Evolutionary conservation across 2,329 filamentous ascomycete species (phyloP).

Genomic region (Fonsecaea erecta): DNA sequence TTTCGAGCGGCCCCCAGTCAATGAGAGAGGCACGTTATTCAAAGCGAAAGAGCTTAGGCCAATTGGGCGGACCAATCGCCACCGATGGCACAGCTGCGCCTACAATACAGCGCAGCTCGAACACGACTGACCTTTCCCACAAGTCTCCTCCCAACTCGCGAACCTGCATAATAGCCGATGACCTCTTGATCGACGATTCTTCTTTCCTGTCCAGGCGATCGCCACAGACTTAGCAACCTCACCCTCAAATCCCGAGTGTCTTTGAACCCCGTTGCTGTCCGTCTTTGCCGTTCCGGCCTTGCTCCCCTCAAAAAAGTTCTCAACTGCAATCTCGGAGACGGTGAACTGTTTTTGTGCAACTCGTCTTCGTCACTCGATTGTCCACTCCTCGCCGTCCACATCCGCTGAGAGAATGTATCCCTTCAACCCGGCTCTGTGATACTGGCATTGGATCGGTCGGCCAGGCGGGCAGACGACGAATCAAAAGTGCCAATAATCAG

Average conservation of each 20-base stretch:
- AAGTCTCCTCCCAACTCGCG: not conserved
- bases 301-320: not conserved
- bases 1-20: not conserved
- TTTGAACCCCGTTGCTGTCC: constrained; percentile 1
- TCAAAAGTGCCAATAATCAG: constrained; percentile 21
- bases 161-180: constrained; percentile 13
- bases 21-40: constrained; percentile 1
- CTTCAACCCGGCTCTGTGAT: constrained; percentile 18
- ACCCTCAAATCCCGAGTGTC: not conserved
- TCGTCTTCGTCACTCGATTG: not conserved
- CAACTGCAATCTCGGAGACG: not conserved
- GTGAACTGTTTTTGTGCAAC: not conserved
- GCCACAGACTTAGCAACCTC: constrained; percentile 7
- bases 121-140: not conserved
- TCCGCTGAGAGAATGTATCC: constrained; percentile 20
- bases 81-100: constrained; percentile 5
- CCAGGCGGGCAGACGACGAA: constrained; percentile 18
- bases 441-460: constrained; percentile 23
- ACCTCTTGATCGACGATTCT: constrained; percentile 17
- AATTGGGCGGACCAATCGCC: not conserved
- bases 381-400: not conserved
- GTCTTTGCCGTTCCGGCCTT: not conserved
- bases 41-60: not conserved
- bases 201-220: constrained; percentile 10
- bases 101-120: not conserved